Conservation (phyloP, 2,329 filamentous ascomycete genomes). For the Colletotrichum tropicale region DNA sequence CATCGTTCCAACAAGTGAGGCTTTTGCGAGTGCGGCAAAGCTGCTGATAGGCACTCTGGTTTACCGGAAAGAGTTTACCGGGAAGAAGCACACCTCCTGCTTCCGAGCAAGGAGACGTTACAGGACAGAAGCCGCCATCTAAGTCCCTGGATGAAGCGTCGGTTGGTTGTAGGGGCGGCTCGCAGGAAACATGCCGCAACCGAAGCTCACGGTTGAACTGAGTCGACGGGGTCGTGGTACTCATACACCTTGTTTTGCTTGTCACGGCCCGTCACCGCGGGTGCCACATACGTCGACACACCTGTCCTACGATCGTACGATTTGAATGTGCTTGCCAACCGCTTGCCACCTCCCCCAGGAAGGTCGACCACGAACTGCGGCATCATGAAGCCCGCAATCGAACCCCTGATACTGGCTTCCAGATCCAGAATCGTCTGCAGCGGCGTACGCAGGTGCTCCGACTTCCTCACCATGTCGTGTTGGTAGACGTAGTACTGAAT, state of each 20-base stretch:
- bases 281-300: conserved; percentile 59
- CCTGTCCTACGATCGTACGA: conserved; percentile 59
- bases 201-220: neutral
- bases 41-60: neutral
- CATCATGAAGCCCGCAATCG: conserved; percentile 66
- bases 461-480: conserved; percentile 64
- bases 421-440: conserved; percentile 62
- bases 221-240: conserved; percentile 59
- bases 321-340: conserved; percentile 57
- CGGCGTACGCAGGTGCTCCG: conserved; percentile 68
- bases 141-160: neutral
- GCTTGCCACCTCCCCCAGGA: conserved; percentile 67
- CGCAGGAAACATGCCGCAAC: neutral
- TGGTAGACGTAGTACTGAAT: conserved; percentile 69
- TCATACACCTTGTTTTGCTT: conserved; percentile 55
- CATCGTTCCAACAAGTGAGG: neutral
- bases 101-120: neutral
- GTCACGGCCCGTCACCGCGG: conserved; percentile 51
- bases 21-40: neutral
- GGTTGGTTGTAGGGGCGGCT: neutral
- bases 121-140: neutral
- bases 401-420: conserved; percentile 62
- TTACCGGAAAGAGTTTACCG: neutral
- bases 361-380: conserved; percentile 69
- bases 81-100: neutral